phyloP scores from a whole-genome alignment of 2,329 filamentous ascomycete genomes.

The Ustulina deusta region DNA sequence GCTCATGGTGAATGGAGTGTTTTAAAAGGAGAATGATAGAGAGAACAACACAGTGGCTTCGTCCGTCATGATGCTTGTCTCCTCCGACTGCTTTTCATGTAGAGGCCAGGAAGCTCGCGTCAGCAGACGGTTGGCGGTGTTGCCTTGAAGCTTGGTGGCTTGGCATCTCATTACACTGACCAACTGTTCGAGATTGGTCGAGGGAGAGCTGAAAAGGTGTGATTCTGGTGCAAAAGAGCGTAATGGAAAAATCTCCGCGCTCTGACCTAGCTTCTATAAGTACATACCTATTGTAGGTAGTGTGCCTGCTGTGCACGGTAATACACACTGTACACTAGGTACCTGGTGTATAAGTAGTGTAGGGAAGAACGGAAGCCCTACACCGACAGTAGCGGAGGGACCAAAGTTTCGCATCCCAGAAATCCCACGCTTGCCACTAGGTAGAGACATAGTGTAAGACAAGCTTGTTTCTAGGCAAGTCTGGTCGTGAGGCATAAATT shows the following conservation, averaged over 20 bases:
- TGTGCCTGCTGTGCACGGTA: background rate
- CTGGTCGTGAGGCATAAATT: background rate
- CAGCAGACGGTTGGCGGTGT: constrained; percentile 3
- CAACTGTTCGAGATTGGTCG: background rate
- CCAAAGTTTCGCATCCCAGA: background rate
- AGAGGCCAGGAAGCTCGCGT: constrained; percentile 14
- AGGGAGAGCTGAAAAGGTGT: constrained; percentile 21
- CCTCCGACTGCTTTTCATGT: background rate
- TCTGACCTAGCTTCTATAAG: background rate
- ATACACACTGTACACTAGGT: background rate
- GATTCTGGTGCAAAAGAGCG: constrained; percentile 27
- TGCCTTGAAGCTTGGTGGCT: constrained; percentile 22
- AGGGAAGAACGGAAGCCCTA: background rate
- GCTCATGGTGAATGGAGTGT: background rate
- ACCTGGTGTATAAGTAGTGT: background rate
- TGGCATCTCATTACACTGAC: constrained; percentile 26
- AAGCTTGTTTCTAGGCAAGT: background rate
- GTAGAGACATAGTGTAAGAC: background rate
- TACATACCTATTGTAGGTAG: no score
- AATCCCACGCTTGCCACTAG: background rate
- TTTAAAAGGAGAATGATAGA: background rate
- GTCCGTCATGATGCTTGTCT: background rate
- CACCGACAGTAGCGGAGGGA: no score
- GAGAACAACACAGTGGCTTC: no score
- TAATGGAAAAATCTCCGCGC: constrained; percentile 5